phyloP scores from a whole-genome alignment of 768 basidiomycete genomes.

The Leucocoprinus leucothites region DNA sequence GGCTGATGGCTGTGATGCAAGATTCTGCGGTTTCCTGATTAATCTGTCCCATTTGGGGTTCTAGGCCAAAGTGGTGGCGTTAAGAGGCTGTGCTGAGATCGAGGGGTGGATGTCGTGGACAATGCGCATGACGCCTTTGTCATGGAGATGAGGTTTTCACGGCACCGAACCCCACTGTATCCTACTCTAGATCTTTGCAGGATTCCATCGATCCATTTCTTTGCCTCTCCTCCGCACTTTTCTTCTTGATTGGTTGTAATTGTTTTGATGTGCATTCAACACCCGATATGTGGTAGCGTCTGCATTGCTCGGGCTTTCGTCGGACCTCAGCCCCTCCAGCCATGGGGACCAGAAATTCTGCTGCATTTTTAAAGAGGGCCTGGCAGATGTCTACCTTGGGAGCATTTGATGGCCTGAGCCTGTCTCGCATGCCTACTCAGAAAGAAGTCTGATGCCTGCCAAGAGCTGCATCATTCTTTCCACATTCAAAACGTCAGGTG shows the following conservation, averaged over 20 bases:
- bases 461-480: too few relatives aligned
- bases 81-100: slow-evolving; percentile 11
- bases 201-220: neutral
- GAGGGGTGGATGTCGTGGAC: slow-evolving; percentile 2
- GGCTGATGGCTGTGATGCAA: neutral
- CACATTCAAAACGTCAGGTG: too few relatives aligned
- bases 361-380: too few relatives aligned
- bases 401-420: too few relatives aligned
- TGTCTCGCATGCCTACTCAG: too few relatives aligned
- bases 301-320: too few relatives aligned
- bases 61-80: slow-evolving; percentile 4
- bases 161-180: slow-evolving; percentile 1
- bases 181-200: slow-evolving; percentile 4
- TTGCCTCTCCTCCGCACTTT: neutral
- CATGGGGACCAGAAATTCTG: too few relatives aligned
- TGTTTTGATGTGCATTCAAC: too few relatives aligned
- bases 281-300: too few relatives aligned
- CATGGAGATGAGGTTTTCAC: slow-evolving; percentile 10
- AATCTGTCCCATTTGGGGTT: slow-evolving; percentile 6
- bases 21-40: neutral
- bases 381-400: too few relatives aligned
- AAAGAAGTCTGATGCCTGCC: too few relatives aligned
- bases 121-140: slow-evolving; percentile 7
- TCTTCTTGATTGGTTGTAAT: neutral
- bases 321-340: too few relatives aligned